Evolutionary conservation across 1,139 yeast species (phyloP), one percentile per base, ranked within the genome.

Genomic region (Arxiozyma heterogenica): DNA sequence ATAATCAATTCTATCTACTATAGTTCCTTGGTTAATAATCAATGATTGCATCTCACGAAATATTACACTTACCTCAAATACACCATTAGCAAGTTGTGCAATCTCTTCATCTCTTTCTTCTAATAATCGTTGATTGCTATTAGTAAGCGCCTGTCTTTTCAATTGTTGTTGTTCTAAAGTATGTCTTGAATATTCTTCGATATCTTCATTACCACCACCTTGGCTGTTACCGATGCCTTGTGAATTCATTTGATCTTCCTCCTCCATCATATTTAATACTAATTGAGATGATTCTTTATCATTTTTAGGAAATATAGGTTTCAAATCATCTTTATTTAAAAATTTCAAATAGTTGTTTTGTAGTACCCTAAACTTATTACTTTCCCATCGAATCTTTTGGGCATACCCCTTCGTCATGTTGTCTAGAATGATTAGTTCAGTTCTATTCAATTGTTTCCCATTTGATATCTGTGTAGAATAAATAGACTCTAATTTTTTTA

Each of bases 21-120:
- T 77, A 0, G 97, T 89, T 1, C 98, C 98, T 70, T 93, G 98
- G 65, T 94, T 98, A 55, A 93, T 87, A 51, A 93, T 90, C 77
- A 94, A 77, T 39, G 83, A 81, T 64, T 94, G 98, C 80, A 93
- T 81, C 65, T 94, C 98, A 67, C 87, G 86, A 73, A 93, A 93
- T 53, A 94, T 93, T 1, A 94, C 89, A 47, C 94, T 86, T 1
- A 93, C 86, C 68, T 93, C 99, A 41, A 93, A 74, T 47, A 93
- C 95, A 48, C 97, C 96, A 76, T 88, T 89, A 3, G 98, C 98
- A 54, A 94, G 78, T 61, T 85, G 86, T 34, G 86, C 85, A 51
- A 94, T 93, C 65, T 93, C 98, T 53, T 82, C 79, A 66, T 93
- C 98, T 55, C 98, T 76, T 60, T 86, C 90, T 54, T 82, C 59